Percentiles rank a stretch among this genome's conserved stretches.
These are phyloP conservation scores for Corynascus novoguineensis DNA, from an alignment of 495 filamentous ascomycete species.

Conservation along the genomic window DNA sequence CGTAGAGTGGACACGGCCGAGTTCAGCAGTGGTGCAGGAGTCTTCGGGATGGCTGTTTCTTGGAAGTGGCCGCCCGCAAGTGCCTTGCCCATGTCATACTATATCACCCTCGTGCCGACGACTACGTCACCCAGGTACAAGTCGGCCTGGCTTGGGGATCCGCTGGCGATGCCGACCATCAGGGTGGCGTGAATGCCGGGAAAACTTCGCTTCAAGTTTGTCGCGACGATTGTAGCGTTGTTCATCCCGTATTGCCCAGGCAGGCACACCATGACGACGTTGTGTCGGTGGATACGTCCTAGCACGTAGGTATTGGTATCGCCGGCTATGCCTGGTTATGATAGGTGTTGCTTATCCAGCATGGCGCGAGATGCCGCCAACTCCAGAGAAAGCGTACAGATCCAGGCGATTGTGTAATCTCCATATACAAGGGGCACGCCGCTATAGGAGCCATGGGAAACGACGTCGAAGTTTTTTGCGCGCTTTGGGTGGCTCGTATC, in stretches of 20 bases:
- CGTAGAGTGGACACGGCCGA: slow-evolving; percentile 8
- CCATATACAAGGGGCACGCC: neutral
- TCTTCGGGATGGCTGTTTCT: slow-evolving; percentile 10
- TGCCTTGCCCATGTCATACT: slow-evolving; percentile 31
- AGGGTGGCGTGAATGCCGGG: slow-evolving; percentile 20
- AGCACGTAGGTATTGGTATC: slow-evolving; percentile 35
- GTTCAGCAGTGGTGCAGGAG: slow-evolving; percentile 8
- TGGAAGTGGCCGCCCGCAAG: slow-evolving; percentile 7
- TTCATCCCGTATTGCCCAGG: slow-evolving; percentile 29
- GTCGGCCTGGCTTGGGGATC: slow-evolving; percentile 34
- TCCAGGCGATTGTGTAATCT: slow-evolving; percentile 19
- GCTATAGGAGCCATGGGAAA: neutral
- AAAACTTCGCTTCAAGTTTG: slow-evolving; percentile 33
- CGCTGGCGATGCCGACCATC: slow-evolving; percentile 44
- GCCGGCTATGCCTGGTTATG: neutral
- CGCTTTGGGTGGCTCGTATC: neutral
- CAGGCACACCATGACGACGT: slow-evolving; percentile 43
- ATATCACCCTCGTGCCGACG: slow-evolving; percentile 40
- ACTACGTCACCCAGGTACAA: slow-evolving; percentile 45
- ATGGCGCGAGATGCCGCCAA: slow-evolving; percentile 13
- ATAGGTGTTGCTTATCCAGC: slow-evolving; percentile 10
- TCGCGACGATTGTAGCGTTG: slow-evolving; percentile 32
- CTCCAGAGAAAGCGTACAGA: slow-evolving; percentile 14
- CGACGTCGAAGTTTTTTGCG: neutral
- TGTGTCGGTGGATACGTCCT: slow-evolving; percentile 35